A percentile compares a stretch with the other conserved stretches of the same genome.
phyloP scores from a whole-genome alignment of 2,329 filamentous ascomycete genomes.

The Epichloe scottii region DNA sequence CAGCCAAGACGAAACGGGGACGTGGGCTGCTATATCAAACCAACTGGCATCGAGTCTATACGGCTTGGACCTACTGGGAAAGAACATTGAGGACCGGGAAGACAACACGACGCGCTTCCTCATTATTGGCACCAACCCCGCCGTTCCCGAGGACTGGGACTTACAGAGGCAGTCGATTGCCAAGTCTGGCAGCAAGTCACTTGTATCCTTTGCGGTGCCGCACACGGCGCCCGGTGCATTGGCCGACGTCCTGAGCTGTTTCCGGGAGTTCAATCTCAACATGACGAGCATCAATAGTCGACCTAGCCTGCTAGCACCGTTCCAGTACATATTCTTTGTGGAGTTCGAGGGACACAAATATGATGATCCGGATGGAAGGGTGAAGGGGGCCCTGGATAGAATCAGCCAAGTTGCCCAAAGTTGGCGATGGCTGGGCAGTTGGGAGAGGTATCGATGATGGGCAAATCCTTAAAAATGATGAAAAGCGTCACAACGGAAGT shows the following conservation, averaged over 20 bases:
- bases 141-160: constrained; percentile 14
- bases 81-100: constrained; percentile 57
- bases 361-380: constrained; percentile 40
- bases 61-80: constrained; percentile 55
- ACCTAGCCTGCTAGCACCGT: constrained; percentile 61
- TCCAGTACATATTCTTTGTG: constrained; percentile 92
- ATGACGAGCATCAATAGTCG: constrained; percentile 83
- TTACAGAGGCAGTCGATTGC: constrained; percentile 15
- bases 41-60: constrained; percentile 57
- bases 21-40: constrained; percentile 67
- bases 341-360: constrained; percentile 60
- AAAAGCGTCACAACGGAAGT: neutral
- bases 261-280: constrained; percentile 61
- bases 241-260: constrained; percentile 68
- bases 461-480: neutral
- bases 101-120: constrained; percentile 76
- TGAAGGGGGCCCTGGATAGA: constrained; percentile 47
- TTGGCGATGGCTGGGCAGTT: constrained; percentile 60
- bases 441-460: constrained; percentile 29
- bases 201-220: constrained; percentile 73
- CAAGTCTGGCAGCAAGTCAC: constrained; percentile 44
- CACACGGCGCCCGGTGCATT: constrained; percentile 71
- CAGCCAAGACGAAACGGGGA: constrained; percentile 41
- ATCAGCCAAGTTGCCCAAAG: constrained; percentile 45
- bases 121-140: constrained; percentile 37